Evolutionary conservation across 768 basidiomycete species (phyloP).

Genomic region (Leccinum rimulosum): DNA sequence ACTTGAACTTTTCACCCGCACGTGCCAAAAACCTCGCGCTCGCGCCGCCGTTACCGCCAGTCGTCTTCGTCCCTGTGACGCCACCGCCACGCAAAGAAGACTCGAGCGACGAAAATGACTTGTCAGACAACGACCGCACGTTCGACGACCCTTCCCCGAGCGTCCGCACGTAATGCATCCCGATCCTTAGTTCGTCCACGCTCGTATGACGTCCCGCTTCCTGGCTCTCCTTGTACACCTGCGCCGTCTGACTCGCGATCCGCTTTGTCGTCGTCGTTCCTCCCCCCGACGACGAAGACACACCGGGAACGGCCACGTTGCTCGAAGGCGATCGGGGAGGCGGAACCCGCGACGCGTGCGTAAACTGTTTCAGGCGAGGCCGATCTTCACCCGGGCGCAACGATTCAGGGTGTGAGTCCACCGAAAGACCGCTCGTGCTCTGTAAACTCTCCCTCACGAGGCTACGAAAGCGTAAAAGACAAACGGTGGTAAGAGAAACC

Average conservation of each 20-base stretch:
- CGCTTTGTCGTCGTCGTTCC: conserved; percentile 33
- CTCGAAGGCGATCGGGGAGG: conserved; percentile 47
- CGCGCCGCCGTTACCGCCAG: neutral
- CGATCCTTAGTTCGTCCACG: conserved; percentile 65
- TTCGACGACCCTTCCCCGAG: conserved; percentile 52
- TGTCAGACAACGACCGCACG: conserved; percentile 34
- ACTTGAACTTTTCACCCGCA: conserved; percentile 57
- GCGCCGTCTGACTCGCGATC: conserved; percentile 64
- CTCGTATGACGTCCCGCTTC: conserved; percentile 38
- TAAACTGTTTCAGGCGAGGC: conserved; percentile 71
- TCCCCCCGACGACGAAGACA: neutral
- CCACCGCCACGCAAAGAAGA: conserved; percentile 48
- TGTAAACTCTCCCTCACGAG: conserved; percentile 52
- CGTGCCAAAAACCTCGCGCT: conserved; percentile 48
- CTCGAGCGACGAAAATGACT: conserved; percentile 61
- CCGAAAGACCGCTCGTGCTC: conserved; percentile 39
- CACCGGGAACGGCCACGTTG: conserved; percentile 13
- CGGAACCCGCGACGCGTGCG: conserved; percentile 63
- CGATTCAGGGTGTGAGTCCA: conserved; percentile 32
- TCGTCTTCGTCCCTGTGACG: conserved; percentile 23
- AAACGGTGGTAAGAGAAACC: neutral
- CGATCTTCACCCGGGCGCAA: conserved; percentile 35
- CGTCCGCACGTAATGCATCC: conserved; percentile 68
- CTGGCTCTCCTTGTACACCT: conserved; percentile 45
- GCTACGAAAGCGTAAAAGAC: conserved; percentile 34